Evolutionary conservation across 1,139 yeast species (phyloP).

Genomic region (Kurtzmaniella quercitrusa): DNA sequence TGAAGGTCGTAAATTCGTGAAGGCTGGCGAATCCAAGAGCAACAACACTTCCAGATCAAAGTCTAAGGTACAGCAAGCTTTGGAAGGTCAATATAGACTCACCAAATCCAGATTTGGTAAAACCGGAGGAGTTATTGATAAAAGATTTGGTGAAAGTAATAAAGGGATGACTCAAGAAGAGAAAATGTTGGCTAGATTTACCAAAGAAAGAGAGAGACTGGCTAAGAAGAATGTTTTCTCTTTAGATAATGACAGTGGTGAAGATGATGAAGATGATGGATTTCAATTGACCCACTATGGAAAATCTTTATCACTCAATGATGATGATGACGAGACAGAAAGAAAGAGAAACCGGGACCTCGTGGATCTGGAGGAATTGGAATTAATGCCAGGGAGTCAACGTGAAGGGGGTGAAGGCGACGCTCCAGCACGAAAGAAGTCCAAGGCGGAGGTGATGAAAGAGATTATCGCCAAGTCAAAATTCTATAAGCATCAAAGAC

Average conservation of each 20-base stretch:
- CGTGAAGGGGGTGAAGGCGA: slow-evolving; percentile 13
- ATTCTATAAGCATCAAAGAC: slow-evolving; percentile 83
- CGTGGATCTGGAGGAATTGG: slow-evolving; percentile 34
- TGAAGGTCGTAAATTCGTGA: slow-evolving; percentile 49
- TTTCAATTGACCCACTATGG: slow-evolving; percentile 76
- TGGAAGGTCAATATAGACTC: slow-evolving; percentile 65
- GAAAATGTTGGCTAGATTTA: slow-evolving; percentile 91
- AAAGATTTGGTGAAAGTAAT: slow-evolving; percentile 90
- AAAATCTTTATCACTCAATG: slow-evolving; percentile 51
- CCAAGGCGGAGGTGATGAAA: slow-evolving; percentile 93
- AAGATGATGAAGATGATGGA: slow-evolving; percentile 45
- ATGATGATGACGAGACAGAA: slow-evolving; percentile 36
- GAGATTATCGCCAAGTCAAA: slow-evolving; percentile 96
- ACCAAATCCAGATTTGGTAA: slow-evolving; percentile 59
- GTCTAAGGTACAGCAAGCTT: slow-evolving; percentile 71
- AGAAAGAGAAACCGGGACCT: slow-evolving; percentile 16
- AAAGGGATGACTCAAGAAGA: slow-evolving; percentile 74
- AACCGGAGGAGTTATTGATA: slow-evolving; percentile 76
- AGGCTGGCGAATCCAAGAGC: slow-evolving; percentile 51
- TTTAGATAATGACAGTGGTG: slow-evolving; percentile 70
- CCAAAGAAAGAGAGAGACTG: slow-evolving; percentile 72
- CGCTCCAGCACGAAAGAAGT: slow-evolving; percentile 57
- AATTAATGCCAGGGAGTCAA: slow-evolving; percentile 14
- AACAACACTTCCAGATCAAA: slow-evolving; percentile 47
- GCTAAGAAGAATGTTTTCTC: slow-evolving; percentile 58